Conservation (phyloP, 139 green algal species). For the Asterochloris erici region DNA sequence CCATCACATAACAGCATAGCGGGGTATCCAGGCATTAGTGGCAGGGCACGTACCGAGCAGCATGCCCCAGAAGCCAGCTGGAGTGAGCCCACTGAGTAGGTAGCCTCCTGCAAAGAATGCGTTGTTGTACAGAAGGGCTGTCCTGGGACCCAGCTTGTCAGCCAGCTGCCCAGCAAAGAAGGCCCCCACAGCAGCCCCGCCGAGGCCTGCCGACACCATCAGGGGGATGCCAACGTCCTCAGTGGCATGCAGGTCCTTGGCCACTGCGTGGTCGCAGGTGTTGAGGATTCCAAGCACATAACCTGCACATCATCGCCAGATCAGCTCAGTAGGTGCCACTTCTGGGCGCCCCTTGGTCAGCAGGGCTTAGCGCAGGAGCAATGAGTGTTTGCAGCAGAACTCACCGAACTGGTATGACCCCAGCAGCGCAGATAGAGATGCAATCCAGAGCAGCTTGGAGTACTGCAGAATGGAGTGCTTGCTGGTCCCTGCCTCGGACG, state of each 20-base stretch:
- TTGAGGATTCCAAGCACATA: constrained; percentile 68
- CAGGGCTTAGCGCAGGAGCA: too few species aligned
- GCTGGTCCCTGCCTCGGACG: too few species aligned
- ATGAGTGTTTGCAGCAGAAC: background rate
- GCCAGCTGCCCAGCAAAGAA: constrained; percentile 41
- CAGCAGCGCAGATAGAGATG: background rate
- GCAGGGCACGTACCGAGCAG: constrained; percentile 3
- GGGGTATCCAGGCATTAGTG: background rate
- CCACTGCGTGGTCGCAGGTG: constrained; percentile 33
- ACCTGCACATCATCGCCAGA: constrained; percentile 21
- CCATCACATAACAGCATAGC: background rate
- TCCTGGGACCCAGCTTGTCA: constrained; percentile 42
- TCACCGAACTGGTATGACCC: constrained; percentile 8
- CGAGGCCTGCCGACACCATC: constrained; percentile 40
- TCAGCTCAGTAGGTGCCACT: background rate
- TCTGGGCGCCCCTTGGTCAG: background rate
- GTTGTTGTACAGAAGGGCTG: constrained; percentile 34
- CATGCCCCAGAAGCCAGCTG: constrained; percentile 20
- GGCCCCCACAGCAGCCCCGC: constrained; percentile 36
- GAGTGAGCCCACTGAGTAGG: constrained; percentile 11
- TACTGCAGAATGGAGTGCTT: background rate
- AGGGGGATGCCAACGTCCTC: constrained; percentile 11
- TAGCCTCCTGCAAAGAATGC: constrained; percentile 32
- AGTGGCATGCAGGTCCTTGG: constrained; percentile 29
- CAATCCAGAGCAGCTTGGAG: background rate